A percentile compares a stretch with the other conserved stretches of the same genome.
These are phyloP conservation scores for Fistulinella cinereoalba DNA, from an alignment of 1,284 basidiomycete genomes.

Conservation along the genomic window DNA sequence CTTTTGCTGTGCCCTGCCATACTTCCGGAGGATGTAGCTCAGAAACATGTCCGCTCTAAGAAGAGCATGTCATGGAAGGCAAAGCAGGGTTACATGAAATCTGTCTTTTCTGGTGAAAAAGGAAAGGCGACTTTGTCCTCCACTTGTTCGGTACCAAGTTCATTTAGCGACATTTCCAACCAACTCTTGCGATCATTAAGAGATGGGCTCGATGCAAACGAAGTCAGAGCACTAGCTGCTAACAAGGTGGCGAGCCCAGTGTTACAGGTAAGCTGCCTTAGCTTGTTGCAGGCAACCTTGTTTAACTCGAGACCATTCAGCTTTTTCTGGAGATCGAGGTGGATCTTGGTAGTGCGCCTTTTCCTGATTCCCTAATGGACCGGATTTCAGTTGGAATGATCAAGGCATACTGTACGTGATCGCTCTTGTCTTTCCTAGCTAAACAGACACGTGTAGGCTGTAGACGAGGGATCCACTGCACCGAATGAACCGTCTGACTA, in stretches of 20 bases:
- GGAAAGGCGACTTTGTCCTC: slow-evolving; percentile 38
- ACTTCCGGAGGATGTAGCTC: slow-evolving; percentile 36
- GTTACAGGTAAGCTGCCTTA: slow-evolving; percentile 57
- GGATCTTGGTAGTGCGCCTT: slow-evolving; percentile 55
- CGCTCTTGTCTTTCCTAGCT: neutral
- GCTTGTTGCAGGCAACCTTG: neutral
- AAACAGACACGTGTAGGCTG: slow-evolving; percentile 5
- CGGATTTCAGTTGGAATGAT: slow-evolving; percentile 78
- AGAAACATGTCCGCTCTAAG: slow-evolving; percentile 61
- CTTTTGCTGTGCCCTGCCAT: slow-evolving; percentile 66
- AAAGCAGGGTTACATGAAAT: slow-evolving; percentile 71
- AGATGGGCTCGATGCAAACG: slow-evolving; percentile 61
- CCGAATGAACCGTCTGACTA: slow-evolving; percentile 64
- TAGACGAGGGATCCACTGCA: slow-evolving; percentile 38
- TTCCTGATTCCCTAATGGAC: slow-evolving; percentile 77
- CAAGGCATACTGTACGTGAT: slow-evolving; percentile 54
- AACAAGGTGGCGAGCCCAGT: slow-evolving; percentile 81
- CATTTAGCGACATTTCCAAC: slow-evolving; percentile 51
- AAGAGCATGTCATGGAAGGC: slow-evolving; percentile 76
- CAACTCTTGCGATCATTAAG: slow-evolving; percentile 55
- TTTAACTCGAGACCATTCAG: slow-evolving; percentile 38
- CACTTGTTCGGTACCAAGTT: slow-evolving; percentile 42
- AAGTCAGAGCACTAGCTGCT: slow-evolving; percentile 79
- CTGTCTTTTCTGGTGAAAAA: slow-evolving; percentile 55
- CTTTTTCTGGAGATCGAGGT: slow-evolving; percentile 79